Evolutionary conservation across 2,329 filamentous ascomycete genomes (phyloP).

Genomic region (Capronia epimyces): DNA sequence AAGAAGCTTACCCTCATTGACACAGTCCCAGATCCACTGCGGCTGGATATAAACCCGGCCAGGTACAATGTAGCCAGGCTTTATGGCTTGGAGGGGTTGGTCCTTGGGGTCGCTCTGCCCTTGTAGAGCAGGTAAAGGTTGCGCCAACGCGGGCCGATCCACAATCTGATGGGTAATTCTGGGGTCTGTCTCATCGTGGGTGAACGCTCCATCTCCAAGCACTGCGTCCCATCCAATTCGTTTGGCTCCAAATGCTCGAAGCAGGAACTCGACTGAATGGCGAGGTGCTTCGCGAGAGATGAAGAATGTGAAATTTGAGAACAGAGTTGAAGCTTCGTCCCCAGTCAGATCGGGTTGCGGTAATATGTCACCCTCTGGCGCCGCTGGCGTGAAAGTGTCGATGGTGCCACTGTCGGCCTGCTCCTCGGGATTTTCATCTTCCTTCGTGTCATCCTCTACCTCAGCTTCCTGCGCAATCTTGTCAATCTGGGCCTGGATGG

Average conservation of each 20-base stretch:
- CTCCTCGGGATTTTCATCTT: slow-evolving; percentile 41
- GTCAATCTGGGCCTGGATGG: slow-evolving; percentile 64
- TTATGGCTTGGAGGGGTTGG: slow-evolving; percentile 32
- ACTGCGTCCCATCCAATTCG: slow-evolving; percentile 91
- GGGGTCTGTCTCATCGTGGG: slow-evolving; percentile 77
- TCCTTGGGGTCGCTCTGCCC: slow-evolving; percentile 9
- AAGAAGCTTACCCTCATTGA: slow-evolving; percentile 87
- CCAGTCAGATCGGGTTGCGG: slow-evolving; percentile 67
- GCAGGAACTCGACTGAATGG: slow-evolving; percentile 83
- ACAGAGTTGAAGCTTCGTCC: slow-evolving; percentile 67
- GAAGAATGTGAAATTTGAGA: slow-evolving; percentile 84
- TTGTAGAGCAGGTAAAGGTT: slow-evolving; percentile 42
- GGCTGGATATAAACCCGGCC: slow-evolving; percentile 90
- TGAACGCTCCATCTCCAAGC: slow-evolving; percentile 86
- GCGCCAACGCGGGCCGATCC: slow-evolving; percentile 63
- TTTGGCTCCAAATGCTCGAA: slow-evolving; percentile 92
- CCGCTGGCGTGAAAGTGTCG: slow-evolving; percentile 85
- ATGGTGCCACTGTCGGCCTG: slow-evolving; percentile 50
- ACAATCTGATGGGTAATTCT: slow-evolving; percentile 95
- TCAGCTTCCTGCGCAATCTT: slow-evolving; percentile 42
- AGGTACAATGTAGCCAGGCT: slow-evolving; percentile 70
- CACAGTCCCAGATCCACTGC: slow-evolving; percentile 97
- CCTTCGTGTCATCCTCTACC: slow-evolving; percentile 40
- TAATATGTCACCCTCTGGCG: slow-evolving; percentile 77
- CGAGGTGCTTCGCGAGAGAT: slow-evolving; percentile 90